phyloP scores from a whole-genome alignment of 2,329 filamentous ascomycete species.

The Calonectria hongkongensis region DNA sequence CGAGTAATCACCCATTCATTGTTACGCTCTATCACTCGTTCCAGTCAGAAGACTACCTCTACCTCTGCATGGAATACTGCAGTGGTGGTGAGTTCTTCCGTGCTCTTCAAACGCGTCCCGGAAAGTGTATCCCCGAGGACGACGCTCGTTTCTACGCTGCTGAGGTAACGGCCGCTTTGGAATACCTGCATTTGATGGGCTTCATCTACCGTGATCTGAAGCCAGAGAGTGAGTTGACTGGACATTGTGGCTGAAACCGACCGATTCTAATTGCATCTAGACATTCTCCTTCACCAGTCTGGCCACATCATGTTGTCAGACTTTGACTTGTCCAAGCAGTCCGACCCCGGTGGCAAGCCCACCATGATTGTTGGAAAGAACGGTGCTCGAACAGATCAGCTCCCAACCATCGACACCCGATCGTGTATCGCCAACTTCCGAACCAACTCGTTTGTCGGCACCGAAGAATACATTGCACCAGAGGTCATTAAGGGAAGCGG shows the following conservation, averaged over 20 bases:
- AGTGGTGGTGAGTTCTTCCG: constrained; percentile 99
- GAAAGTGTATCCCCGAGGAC: constrained; percentile 97
- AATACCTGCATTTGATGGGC: constrained; percentile 98
- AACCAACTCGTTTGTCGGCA: constrained; percentile 98
- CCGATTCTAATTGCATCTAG: constrained; percentile 65
- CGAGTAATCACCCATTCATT: constrained; percentile 99
- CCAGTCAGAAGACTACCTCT: constrained; percentile 98
- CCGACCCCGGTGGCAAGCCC: constrained; percentile 93
- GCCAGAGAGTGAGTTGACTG: constrained; percentile 88
- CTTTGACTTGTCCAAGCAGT: constrained; percentile 98
- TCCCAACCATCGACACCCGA: constrained; percentile 98
- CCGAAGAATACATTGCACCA: constrained; percentile 98
- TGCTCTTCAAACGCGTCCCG: constrained; percentile 94
- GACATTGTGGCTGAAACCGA: background rate
- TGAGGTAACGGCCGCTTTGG: constrained; percentile 95
- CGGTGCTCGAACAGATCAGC: constrained; percentile 87
- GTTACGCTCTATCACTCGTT: constrained; percentile 99
- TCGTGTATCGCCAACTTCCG: constrained; percentile 99
- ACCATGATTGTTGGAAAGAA: constrained; percentile 98
- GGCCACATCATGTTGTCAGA: constrained; percentile 99
- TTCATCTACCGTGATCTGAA: constrained; percentile 99
- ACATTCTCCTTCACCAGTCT: constrained; percentile 98
- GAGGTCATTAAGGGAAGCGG: constrained; percentile 99
- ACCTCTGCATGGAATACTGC: constrained; percentile 99
- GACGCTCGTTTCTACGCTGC: constrained; percentile 98